Evolutionary conservation across 768 basidiomycete genomes (phyloP).

Genomic region (Melanogaster broomeanus): DNA sequence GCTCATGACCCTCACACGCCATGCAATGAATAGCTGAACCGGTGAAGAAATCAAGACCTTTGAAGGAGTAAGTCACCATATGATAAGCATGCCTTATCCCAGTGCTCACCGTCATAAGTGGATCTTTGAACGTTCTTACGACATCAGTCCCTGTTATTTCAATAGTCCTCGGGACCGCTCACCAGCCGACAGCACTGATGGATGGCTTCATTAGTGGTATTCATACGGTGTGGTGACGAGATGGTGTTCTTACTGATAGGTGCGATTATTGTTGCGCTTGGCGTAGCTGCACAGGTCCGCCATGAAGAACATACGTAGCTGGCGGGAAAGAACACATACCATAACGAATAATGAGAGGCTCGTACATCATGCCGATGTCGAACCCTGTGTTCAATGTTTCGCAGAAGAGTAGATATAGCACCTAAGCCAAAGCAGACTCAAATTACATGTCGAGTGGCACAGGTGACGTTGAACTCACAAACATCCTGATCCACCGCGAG

Average conservation of each 20-base stretch:
- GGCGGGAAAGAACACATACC: conserved; percentile 31
- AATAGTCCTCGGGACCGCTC: not conserved
- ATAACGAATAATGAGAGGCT: conserved; percentile 47
- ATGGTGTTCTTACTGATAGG: not conserved
- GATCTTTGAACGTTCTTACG: conserved; percentile 36
- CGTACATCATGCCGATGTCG: conserved; percentile 46
- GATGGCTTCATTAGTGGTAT: conserved; percentile 35
- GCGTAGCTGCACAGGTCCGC: conserved; percentile 29
- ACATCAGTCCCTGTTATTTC: not conserved
- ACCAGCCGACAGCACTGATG: conserved; percentile 15
- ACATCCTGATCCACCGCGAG: conserved; percentile 43
- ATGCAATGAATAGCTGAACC: conserved; percentile 48
- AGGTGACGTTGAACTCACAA: conserved; percentile 35
- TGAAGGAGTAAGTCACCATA: not conserved
- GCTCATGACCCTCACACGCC: conserved; percentile 37
- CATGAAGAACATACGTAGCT: not conserved
- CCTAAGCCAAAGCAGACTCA: conserved; percentile 27
- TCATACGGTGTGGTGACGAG: conserved; percentile 29
- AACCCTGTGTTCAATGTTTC: conserved; percentile 52
- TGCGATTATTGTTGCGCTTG: not conserved
- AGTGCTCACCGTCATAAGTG: conserved; percentile 42
- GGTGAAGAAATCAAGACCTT: conserved; percentile 46
- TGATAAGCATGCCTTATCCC: not conserved
- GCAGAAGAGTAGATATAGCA: conserved; percentile 43
- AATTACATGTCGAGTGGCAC: not conserved